Evolutionary conservation across 140 eudicot genomes (phyloP).

Genomic region (Ambrosia hybrid): DNA sequence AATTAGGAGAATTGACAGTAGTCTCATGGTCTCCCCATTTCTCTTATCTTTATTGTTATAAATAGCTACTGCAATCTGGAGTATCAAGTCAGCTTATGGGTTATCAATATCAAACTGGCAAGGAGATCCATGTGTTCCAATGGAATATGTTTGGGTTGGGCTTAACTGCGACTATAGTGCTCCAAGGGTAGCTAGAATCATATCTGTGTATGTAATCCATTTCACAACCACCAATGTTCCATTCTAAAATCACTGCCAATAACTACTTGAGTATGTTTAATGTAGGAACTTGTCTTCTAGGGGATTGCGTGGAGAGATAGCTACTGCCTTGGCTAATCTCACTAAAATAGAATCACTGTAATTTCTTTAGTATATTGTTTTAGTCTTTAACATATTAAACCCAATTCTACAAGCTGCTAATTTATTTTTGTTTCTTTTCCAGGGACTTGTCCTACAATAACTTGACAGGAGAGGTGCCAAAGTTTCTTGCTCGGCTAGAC

Average conservation of each 20-base stretch:
- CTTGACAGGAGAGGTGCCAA: no score
- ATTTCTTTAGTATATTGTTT: not conserved
- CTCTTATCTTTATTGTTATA: conserved; percentile 10
- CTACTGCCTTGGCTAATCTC: conserved; percentile 20
- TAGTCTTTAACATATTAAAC: no score
- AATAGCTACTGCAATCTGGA: not conserved
- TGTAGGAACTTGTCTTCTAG: conserved; percentile 46
- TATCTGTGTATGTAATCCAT: conserved; percentile 38
- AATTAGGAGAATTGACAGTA: not conserved
- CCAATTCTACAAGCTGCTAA: no score
- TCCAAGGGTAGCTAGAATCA: conserved; percentile 30
- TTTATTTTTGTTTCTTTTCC: no score
- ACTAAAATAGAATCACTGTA: conserved; percentile 30
- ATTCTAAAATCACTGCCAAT: not conserved
- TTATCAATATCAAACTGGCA: conserved; percentile 39
- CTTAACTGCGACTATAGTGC: conserved; percentile 31
- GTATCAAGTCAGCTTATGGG: conserved; percentile 36
- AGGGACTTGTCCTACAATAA: no score
- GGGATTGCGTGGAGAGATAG: conserved; percentile 28
- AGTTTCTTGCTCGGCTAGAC: no score
- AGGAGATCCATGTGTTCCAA: conserved; percentile 60
- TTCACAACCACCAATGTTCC: not conserved
- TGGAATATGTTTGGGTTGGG: conserved; percentile 47
- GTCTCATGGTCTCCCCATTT: no score
- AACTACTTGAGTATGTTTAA: not conserved